Evolutionary conservation across 2,329 filamentous ascomycete species (phyloP), one percentile per base, ranked within the genome.

Genomic region (Aspergillus fructus): DNA sequence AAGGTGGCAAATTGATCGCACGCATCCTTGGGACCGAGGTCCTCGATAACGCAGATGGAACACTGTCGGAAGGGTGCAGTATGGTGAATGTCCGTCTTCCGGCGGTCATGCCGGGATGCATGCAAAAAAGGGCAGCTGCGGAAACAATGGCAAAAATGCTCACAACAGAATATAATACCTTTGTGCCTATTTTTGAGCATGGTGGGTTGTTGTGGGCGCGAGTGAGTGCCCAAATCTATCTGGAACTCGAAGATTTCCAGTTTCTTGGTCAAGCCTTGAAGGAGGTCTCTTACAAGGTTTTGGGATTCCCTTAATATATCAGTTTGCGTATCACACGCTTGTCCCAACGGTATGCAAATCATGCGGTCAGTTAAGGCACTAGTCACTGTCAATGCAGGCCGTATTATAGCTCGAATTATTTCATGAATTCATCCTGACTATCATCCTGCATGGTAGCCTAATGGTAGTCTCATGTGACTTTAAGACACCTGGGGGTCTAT

Each of bases 181-280:
- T 91, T 66, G 74, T 94, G 51, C 80, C 87, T 1, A 68, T 90
- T 2, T 85, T 85, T 56, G 73, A 81, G 7, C 85, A 92, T 63
- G 80, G 75, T 0, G 82, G 81, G 0, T 79, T 79, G 53, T 83
- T 87, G 70, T 96, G 89, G 89, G 79, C 82, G 0, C 78, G 93
- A 49, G 67, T 96, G 48, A 92, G 89, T 68, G 90, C 85, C 13
- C 91, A 96, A 79, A 83, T 94, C 0, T 97, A 93, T 70, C 75
- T 97, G 17, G 90, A 90, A 27, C 71, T 88, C 62, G 80, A 80
- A 12, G 92, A 97, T 73, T 96, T 94, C 68, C 84, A 88, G 69
- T 90, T 84, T 83, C 81, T 83, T 3, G 90, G 81, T 0, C 68
- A 78, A 51, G 76, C 82, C 8, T 71, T 94, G 66, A 82, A 83